These are phyloP conservation scores for Heracleum sosnowskyi DNA, from an alignment of 129 eudicot genomes.

Conservation along the genomic window DNA sequence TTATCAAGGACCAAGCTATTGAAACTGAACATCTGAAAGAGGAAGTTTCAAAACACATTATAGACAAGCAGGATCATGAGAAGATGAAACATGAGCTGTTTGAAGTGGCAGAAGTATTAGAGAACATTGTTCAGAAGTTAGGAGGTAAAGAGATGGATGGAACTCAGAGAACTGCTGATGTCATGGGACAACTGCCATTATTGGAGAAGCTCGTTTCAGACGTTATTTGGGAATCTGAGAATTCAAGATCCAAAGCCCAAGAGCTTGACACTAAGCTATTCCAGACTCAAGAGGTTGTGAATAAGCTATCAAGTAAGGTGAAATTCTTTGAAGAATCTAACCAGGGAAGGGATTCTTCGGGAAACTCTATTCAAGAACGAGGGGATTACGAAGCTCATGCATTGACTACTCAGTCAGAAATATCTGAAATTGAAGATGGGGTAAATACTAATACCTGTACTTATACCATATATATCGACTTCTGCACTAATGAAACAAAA, in stretches of 20 bases:
- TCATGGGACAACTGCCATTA: conserved; percentile 35
- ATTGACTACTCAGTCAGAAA: conserved; percentile 60
- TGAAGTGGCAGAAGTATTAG: conserved; percentile 44
- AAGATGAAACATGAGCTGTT: conserved; percentile 31
- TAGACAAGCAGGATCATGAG: conserved; percentile 29
- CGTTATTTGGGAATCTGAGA: conserved; percentile 39
- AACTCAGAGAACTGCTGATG: conserved; percentile 35
- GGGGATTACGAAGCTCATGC: conserved; percentile 43
- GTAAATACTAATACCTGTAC: conserved; percentile 29
- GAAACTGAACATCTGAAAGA: conserved; percentile 64
- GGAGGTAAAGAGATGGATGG: conserved; percentile 43
- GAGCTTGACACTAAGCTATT: conserved; percentile 47
- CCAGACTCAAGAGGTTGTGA: conserved; percentile 51
- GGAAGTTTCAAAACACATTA: conserved; percentile 31
- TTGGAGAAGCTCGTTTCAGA: conserved; percentile 61
- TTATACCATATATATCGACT: neutral
- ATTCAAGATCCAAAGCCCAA: conserved; percentile 52
- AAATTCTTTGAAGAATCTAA: conserved; percentile 60
- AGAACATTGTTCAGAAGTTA: conserved; percentile 48
- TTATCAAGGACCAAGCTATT: conserved; percentile 37
- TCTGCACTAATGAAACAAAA: neutral
- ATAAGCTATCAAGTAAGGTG: conserved; percentile 59
- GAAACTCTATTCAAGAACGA: conserved; percentile 49
- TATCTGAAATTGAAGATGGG: conserved; percentile 79
- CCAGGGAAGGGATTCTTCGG: conserved; percentile 29